Conservation (phyloP, 768 basidiomycete genomes). For the Cantharellus anzutake region DNA sequence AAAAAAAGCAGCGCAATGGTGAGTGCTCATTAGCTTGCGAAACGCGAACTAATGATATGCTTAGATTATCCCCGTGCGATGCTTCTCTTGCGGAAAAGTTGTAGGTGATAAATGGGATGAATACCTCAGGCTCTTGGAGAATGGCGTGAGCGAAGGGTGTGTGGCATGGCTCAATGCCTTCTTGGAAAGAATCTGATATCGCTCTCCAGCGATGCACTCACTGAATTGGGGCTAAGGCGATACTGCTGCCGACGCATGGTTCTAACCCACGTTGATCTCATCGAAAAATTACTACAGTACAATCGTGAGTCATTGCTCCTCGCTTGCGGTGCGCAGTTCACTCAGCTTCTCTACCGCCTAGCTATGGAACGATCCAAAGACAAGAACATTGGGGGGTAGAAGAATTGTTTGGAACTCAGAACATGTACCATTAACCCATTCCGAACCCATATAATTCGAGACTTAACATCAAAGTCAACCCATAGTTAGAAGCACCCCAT, state of each 20-base stretch:
- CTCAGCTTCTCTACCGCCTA: not conserved
- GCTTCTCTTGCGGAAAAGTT: slow-evolving; percentile 94
- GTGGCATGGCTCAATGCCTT: not conserved
- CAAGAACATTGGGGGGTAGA: slow-evolving; percentile 1
- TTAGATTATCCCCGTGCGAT: slow-evolving; percentile 90
- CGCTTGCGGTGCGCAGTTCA: not conserved
- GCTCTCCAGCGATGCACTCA: slow-evolving; percentile 57
- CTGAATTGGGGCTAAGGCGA: slow-evolving; percentile 72
- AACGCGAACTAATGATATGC: not conserved
- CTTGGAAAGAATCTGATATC: not conserved
- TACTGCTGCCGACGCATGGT: slow-evolving; percentile 98
- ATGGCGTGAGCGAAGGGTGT: slow-evolving; percentile 77
- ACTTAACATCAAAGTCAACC: not conserved
- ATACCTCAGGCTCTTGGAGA: slow-evolving; percentile 64
- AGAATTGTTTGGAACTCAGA: not conserved
- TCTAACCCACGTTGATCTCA: slow-evolving; percentile 90
- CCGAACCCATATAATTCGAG: not conserved
- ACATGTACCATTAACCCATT: not conserved
- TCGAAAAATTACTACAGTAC: slow-evolving; percentile 91
- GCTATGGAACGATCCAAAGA: slow-evolving; percentile 16
- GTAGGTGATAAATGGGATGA: slow-evolving; percentile 91
- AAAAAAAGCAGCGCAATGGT: too few relatives aligned
- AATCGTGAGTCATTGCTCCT: slow-evolving; percentile 43
- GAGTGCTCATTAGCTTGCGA: not conserved
- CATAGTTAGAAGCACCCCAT: not conserved